These are phyloP conservation scores for Claviceps digitariae DNA, from an alignment of 2,329 filamentous ascomycete species.

Conservation along the genomic window DNA sequence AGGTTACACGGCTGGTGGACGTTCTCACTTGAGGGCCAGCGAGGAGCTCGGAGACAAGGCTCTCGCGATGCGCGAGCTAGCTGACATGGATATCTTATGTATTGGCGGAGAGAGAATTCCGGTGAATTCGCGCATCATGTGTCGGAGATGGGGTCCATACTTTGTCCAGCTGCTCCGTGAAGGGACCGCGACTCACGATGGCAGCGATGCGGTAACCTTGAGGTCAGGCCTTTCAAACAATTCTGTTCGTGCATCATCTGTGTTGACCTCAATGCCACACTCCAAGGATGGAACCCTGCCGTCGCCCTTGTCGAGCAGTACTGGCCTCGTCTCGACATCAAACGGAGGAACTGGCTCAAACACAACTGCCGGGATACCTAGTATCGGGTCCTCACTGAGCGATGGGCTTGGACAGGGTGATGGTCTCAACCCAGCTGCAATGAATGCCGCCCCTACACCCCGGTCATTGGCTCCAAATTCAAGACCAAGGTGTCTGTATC, in stretches of 20 bases:
- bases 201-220: slow-evolving; percentile 62
- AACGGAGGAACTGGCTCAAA: slow-evolving; percentile 7
- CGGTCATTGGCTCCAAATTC: slow-evolving; percentile 44
- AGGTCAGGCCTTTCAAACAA: slow-evolving; percentile 46
- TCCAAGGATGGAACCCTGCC: slow-evolving; percentile 35
- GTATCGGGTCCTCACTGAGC: slow-evolving; percentile 27
- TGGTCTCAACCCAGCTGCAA: slow-evolving; percentile 24
- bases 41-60: slow-evolving; percentile 77
- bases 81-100: slow-evolving; percentile 94
- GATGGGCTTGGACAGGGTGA: slow-evolving; percentile 24
- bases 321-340: slow-evolving; percentile 25
- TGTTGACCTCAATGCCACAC: slow-evolving; percentile 68
- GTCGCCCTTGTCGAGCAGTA: slow-evolving; percentile 28
- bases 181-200: slow-evolving; percentile 57
- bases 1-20: slow-evolving; percentile 57
- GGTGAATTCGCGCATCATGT: slow-evolving; percentile 80
- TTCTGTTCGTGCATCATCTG: slow-evolving; percentile 66
- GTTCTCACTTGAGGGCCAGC: slow-evolving; percentile 62
- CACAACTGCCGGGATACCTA: background rate
- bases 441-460: slow-evolving; percentile 45
- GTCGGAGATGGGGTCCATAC: slow-evolving; percentile 84
- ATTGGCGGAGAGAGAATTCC: slow-evolving; percentile 84
- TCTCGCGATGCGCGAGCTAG: slow-evolving; percentile 65
- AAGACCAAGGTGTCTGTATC: slow-evolving; percentile 74
- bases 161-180: slow-evolving; percentile 87